Evolutionary conservation across 345 rosid species (phyloP), one percentile per base, ranked within the genome.

Genomic region (Populus tremula): DNA sequence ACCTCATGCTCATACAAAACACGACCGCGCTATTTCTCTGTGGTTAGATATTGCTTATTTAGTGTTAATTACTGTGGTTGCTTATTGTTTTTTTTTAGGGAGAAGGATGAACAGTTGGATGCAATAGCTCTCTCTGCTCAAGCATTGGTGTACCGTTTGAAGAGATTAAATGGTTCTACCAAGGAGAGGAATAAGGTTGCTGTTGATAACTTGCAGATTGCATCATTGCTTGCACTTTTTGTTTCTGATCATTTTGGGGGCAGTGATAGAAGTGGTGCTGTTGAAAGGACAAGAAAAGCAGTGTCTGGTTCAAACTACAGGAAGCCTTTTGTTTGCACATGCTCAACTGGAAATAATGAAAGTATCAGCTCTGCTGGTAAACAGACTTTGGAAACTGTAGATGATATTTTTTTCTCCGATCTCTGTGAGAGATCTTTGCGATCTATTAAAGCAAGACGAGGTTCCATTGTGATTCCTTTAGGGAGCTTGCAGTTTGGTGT

Each of bases 201-300:
- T 62, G 75, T 79, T 65, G 89, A 88, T 83, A 85, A 86, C 87
- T 79, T 90, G 81, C 97, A 88, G 68, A 74, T 88, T 72, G 95
- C 89, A 45, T 90, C 93, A 31, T 82, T 87, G 89, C 98, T 96
- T 72, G 95, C 99, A 13, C 92, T 96, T 78, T 92, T 96, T 82
- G 97, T 93, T 31, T 96, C 99, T 0, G 97, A 96, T 86, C 99
- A 93, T 87, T 96, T 93, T 90, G 99, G 99, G 75, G 98, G 99
- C 61, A 90, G 97, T 79, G 98, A 93, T 74, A 91, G 88, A 83
- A 85, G 85, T 83, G 76, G 86, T 67, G 56, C 89, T 81, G 76
- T 93, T 81, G 94, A 88, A 83, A 89, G 89, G 87, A 83, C 90
- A 21, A 85, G 97, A 39, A 92, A 87, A 87, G 86, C 88, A 74